A percentile compares a stretch with the other conserved stretches of the same genome.
Evolutionary conservation across 2,329 filamentous ascomycete genomes (phyloP).

Genomic region (Leptographium flavum): DNA sequence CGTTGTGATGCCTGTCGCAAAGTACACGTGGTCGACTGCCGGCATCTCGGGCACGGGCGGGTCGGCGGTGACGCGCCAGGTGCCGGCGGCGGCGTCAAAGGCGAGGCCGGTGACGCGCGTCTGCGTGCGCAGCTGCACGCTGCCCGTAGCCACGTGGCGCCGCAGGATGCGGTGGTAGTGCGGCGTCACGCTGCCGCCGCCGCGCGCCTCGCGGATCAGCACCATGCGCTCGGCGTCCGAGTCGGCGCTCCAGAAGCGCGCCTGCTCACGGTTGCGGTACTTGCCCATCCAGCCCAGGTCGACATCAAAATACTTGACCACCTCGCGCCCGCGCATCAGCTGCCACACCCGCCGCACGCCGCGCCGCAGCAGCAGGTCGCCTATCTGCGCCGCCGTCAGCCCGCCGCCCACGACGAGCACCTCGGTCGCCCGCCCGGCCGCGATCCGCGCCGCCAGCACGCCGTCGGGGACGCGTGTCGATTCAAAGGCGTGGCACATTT

Average conservation of each 20-base stretch:
- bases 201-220: slow-evolving; percentile 51
- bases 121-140: slow-evolving; percentile 39
- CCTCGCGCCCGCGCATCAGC: slow-evolving; percentile 43
- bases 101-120: slow-evolving; percentile 39
- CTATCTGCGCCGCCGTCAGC: slow-evolving; percentile 60
- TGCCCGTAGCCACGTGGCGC: slow-evolving; percentile 36
- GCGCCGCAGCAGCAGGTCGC: slow-evolving; percentile 48
- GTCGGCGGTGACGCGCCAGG: slow-evolving; percentile 32
- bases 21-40: slow-evolving; percentile 54
- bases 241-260: slow-evolving; percentile 64
- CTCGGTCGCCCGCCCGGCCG: slow-evolving; percentile 35
- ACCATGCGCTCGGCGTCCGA: slow-evolving; percentile 53
- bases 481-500: slow-evolving; percentile 42
- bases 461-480: slow-evolving; percentile 40
- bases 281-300: slow-evolving; percentile 70
- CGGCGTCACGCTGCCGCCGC: slow-evolving; percentile 65
- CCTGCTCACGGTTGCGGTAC: slow-evolving; percentile 64
- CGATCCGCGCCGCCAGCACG: slow-evolving; percentile 37
- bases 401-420: slow-evolving; percentile 63
- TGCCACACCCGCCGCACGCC: slow-evolving; percentile 57
- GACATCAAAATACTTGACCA: slow-evolving; percentile 66
- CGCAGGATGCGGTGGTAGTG: slow-evolving; percentile 53
- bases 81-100: background rate
- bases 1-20: slow-evolving; percentile 57
- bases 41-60: slow-evolving; percentile 39